phyloP scores from a whole-genome alignment of 257 asterid genomes.

The Gynochthodes officinalis region DNA sequence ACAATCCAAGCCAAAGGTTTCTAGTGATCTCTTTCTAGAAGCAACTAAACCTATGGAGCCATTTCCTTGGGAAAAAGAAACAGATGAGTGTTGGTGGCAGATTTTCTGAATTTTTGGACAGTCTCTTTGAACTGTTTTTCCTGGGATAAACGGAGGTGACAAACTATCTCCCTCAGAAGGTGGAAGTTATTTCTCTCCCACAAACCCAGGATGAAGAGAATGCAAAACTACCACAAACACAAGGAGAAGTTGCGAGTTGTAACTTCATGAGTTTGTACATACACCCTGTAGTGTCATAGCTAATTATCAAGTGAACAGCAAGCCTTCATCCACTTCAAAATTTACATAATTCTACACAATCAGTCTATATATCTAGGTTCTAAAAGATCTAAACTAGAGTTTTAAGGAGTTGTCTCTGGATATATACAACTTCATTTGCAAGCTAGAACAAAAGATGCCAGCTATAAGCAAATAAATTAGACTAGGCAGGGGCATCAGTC shows the following conservation, averaged over 20 bases:
- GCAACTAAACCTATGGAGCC: slow-evolving; percentile 52
- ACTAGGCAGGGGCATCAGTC: not conserved
- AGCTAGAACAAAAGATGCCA: too few species aligned
- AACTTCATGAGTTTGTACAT: not conserved
- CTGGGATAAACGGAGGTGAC: not conserved
- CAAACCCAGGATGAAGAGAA: not conserved
- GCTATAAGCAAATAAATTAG: too few species aligned
- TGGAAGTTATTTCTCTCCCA: too few species aligned
- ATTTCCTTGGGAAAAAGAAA: slow-evolving; percentile 47
- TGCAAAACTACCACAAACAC: not conserved
- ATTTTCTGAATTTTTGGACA: slow-evolving; percentile 16
- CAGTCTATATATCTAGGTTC: not conserved
- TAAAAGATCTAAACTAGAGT: not conserved
- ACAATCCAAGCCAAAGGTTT: slow-evolving; percentile 49
- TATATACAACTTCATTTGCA: not conserved
- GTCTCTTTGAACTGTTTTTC: not conserved
- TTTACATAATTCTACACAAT: not conserved
- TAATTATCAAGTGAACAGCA: not conserved
- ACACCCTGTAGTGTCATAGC: not conserved
- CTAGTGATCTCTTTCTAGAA: slow-evolving; percentile 44
- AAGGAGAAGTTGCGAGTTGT: not conserved
- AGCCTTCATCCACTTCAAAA: not conserved
- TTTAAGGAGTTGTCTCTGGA: not conserved
- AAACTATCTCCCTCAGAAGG: not conserved
- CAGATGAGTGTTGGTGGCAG: slow-evolving; percentile 50